These are phyloP conservation scores for Pseudocercospora pini-densiflorae DNA, from an alignment of 2,329 filamentous ascomycete genomes.

Conservation along the genomic window DNA sequence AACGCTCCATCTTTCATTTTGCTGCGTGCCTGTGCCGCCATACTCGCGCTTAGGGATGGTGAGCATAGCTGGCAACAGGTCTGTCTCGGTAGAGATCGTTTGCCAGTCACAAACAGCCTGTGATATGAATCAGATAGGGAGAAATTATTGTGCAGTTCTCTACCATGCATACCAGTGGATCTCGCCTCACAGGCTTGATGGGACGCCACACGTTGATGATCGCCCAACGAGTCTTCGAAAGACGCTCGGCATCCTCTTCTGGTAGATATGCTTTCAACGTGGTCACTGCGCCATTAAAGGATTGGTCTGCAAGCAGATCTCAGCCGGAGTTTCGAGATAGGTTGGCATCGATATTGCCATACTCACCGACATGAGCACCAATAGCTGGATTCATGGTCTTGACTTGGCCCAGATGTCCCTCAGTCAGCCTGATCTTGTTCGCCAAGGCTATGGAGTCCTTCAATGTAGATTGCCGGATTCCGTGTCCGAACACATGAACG, in stretches of 20 bases:
- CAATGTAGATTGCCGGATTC: slow-evolving; percentile 6
- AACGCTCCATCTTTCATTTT: background rate
- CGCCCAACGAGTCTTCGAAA: slow-evolving; percentile 5
- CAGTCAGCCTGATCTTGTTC: slow-evolving; percentile 5
- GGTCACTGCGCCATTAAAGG: slow-evolving; percentile 11
- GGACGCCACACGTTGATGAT: slow-evolving; percentile 21
- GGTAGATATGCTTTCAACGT: background rate
- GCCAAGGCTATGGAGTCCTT: slow-evolving; percentile 1
- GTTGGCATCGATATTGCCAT: too few species aligned
- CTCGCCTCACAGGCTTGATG: slow-evolving; percentile 10
- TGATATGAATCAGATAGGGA: too few species aligned
- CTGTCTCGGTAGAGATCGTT: slow-evolving; percentile 6
- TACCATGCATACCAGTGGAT: background rate
- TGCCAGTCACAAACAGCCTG: slow-evolving; percentile 13
- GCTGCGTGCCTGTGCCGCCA: background rate
- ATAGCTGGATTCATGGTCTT: background rate
- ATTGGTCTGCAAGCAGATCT: slow-evolving; percentile 8
- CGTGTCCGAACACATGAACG: slow-evolving; percentile 9
- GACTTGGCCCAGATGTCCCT: background rate
- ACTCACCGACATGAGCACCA: slow-evolving; percentile 14
- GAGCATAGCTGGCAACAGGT: slow-evolving; percentile 7
- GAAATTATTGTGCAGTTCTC: too few species aligned
- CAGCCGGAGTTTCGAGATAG: too few species aligned
- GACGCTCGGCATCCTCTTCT: background rate
- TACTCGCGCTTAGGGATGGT: background rate